These are phyloP conservation scores for Stromatinia cepivora DNA, from an alignment of 2,329 filamentous ascomycete genomes.

Conservation along the genomic window DNA sequence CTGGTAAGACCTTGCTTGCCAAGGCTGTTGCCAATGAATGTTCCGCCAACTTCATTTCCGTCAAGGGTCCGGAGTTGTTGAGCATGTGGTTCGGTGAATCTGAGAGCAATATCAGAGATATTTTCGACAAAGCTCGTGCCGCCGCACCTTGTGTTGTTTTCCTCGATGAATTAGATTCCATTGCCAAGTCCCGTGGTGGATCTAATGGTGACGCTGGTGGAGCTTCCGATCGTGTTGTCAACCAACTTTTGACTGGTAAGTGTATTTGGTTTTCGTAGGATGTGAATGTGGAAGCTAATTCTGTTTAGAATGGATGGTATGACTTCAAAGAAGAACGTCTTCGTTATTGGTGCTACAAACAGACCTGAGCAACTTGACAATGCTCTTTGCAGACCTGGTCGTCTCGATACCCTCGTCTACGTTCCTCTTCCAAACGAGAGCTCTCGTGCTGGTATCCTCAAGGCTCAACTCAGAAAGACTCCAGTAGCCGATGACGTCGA, in stretches of 20 bases:
- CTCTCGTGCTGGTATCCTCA: conserved; percentile 86
- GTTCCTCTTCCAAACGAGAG: conserved; percentile 92
- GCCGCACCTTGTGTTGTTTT: conserved; percentile 98
- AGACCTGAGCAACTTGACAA: conserved; percentile 98
- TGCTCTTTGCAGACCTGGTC: conserved; percentile 94
- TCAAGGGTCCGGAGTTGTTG: conserved; percentile 96
- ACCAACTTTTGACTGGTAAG: conserved; percentile 95
- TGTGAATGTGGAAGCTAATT: conserved; percentile 45
- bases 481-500: conserved; percentile 87
- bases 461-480: conserved; percentile 97
- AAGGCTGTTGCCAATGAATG: conserved; percentile 99
- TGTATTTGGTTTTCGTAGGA: conserved; percentile 7
- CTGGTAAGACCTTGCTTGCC: conserved; percentile 99
- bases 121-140: conserved; percentile 98
- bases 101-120: conserved; percentile 99
- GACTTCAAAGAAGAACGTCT: conserved; percentile 99
- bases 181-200: conserved; percentile 98
- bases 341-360: conserved; percentile 98
- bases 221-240: conserved; percentile 98
- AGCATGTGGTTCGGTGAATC: conserved; percentile 99
- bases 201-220: conserved; percentile 94
- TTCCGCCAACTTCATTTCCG: conserved; percentile 98
- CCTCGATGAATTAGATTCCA: conserved; percentile 97
- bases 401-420: conserved; percentile 98
- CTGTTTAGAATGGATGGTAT: conserved; percentile 90